phyloP scores from a whole-genome alignment of 345 rosid genomes.

The Citrus unshiu region DNA sequence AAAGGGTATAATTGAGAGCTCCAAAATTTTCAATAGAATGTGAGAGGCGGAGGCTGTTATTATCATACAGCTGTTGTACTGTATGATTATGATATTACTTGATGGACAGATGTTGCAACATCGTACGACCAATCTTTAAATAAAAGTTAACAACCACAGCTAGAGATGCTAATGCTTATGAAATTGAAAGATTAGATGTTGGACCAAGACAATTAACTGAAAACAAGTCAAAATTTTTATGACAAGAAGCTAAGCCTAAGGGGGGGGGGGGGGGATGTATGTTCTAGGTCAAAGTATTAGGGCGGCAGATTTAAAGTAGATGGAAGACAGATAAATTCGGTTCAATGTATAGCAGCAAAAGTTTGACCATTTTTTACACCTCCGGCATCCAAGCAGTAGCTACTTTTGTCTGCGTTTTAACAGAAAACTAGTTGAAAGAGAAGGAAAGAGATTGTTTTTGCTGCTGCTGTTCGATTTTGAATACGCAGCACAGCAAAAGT shows the following conservation, averaged over 20 bases:
- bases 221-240: background rate
- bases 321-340: background rate
- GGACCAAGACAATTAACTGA: background rate
- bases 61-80: no score
- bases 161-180: background rate
- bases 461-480: background rate
- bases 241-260: background rate
- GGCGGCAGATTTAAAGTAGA: background rate
- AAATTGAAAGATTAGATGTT: background rate
- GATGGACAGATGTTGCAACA: no score
- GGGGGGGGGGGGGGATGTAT: no score
- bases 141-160: background rate
- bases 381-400: no score
- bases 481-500: background rate
- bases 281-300: background rate
- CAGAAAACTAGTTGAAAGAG: background rate
- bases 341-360: no score
- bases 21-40: no score
- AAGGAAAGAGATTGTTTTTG: background rate
- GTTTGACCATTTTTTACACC: background rate
- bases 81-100: no score
- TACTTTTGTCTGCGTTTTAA: no score
- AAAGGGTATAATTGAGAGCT: no score
- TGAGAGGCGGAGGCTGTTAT: no score
- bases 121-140: no score